Percentiles rank a stretch among this genome's conserved stretches.
phyloP scores from a whole-genome alignment of 306 rosid genomes.

The Inga leiocalycina region DNA sequence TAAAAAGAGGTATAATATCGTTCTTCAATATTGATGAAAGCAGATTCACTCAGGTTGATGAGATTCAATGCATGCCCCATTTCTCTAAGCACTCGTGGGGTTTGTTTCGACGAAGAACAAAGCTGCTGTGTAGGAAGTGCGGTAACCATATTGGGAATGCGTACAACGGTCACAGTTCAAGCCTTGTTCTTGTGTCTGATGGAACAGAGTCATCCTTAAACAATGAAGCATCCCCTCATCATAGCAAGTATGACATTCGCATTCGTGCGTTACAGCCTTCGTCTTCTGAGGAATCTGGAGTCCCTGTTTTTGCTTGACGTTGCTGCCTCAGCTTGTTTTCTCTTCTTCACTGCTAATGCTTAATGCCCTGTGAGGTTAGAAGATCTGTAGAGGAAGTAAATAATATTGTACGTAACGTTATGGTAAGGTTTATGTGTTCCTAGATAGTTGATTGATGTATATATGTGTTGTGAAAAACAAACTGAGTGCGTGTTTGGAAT shows the following conservation, averaged over 20 bases:
- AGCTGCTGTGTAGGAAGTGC: slow-evolving; percentile 91
- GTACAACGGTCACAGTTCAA: slow-evolving; percentile 41
- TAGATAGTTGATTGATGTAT: neutral
- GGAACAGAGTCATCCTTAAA: slow-evolving; percentile 51
- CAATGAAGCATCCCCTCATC: slow-evolving; percentile 37
- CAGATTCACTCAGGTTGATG: slow-evolving; percentile 79
- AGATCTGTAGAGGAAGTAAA: neutral
- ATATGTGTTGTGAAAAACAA: neutral
- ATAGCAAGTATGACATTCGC: slow-evolving; percentile 61
- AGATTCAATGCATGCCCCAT: slow-evolving; percentile 70
- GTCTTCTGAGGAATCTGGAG: slow-evolving; percentile 54
- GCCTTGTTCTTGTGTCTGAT: slow-evolving; percentile 47
- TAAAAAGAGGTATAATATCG: slow-evolving; percentile 81
- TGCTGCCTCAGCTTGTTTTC: neutral
- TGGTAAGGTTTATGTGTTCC: neutral
- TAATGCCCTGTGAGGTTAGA: neutral
- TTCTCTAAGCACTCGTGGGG: slow-evolving; percentile 74
- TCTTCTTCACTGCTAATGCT: slow-evolving; percentile 23
- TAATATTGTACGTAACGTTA: neutral
- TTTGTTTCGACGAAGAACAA: slow-evolving; percentile 68
- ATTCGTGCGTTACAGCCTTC: slow-evolving; percentile 87
- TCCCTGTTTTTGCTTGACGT: slow-evolving; percentile 34
- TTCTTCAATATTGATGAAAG: slow-evolving; percentile 75
- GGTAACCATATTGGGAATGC: slow-evolving; percentile 76
- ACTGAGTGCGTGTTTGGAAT: too few species aligned